These are phyloP conservation scores for Quambalaria eucalypti DNA, from an alignment of 1,284 basidiomycete genomes.

Conservation along the genomic window DNA sequence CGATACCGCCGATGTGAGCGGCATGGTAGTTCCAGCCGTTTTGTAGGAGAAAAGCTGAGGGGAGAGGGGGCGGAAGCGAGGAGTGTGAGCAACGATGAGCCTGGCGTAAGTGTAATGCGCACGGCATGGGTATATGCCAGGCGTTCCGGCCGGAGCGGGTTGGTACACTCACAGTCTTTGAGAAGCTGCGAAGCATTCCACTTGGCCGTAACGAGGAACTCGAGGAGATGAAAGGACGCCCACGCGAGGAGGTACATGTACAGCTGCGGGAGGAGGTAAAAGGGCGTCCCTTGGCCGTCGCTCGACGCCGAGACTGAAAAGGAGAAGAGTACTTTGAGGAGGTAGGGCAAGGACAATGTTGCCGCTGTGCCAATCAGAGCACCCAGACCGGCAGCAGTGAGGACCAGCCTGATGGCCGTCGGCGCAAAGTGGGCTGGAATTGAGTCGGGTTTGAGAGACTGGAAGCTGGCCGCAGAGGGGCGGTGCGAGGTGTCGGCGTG, in stretches of 20 bases:
- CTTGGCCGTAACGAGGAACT: constrained; percentile 88
- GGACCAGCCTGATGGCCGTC: not conserved
- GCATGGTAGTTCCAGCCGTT: constrained; percentile 78
- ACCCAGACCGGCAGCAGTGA: not conserved
- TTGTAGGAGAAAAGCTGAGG: constrained; percentile 79
- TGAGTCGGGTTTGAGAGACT: not conserved
- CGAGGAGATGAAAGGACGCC: constrained; percentile 73
- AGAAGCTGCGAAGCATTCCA: constrained; percentile 89
- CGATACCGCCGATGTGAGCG: constrained; percentile 68
- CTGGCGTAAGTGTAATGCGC: not conserved
- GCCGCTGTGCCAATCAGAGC: not conserved
- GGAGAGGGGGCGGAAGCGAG: not conserved
- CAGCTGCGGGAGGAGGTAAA: too few relatives aligned
- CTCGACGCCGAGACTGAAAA: too few relatives aligned
- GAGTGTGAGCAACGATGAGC: not conserved
- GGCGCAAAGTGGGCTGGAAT: constrained; percentile 3
- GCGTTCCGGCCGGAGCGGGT: not conserved
- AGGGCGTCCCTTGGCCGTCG: too few relatives aligned
- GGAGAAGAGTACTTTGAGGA: too few relatives aligned
- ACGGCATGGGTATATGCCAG: too few relatives aligned
- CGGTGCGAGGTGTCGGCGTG: not conserved
- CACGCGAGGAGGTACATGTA: constrained; percentile 28
- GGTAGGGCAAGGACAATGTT: not conserved
- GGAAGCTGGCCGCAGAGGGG: too few relatives aligned
- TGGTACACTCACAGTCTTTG: constrained; percentile 64